phyloP scores from a whole-genome alignment of 768 basidiomycete genomes.

The Pleurotus salmoneostramineus region DNA sequence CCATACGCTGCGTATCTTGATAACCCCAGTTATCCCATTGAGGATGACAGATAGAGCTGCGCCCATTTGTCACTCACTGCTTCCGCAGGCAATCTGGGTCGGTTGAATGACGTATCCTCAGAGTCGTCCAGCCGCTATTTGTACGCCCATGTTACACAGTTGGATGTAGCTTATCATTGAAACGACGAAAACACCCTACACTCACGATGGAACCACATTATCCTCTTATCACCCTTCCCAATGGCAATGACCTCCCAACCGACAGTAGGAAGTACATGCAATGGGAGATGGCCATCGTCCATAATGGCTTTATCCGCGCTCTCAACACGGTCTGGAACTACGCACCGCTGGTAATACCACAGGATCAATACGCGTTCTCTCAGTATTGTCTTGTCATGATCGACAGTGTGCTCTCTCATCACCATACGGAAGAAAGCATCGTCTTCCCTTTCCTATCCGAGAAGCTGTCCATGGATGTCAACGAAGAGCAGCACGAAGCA shows the following conservation, averaged over 20 bases:
- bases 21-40: no score
- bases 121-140: no score
- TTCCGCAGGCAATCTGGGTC: no score
- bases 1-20: no score
- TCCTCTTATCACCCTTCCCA: neutral
- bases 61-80: no score
- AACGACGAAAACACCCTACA: neutral
- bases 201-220: neutral
- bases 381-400: conserved; percentile 17
- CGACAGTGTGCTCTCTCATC: conserved; percentile 16
- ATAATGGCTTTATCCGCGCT: conserved; percentile 5
- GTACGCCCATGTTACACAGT: no score
- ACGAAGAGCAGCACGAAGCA: conserved; percentile 21
- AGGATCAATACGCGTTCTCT: conserved; percentile 17
- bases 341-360: neutral
- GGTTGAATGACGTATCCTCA: no score
- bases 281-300: conserved; percentile 9
- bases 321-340: conserved; percentile 8
- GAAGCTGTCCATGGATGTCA: conserved; percentile 20
- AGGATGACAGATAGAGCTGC: no score
- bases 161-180: no score
- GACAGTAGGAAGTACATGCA: neutral
- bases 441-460: conserved; percentile 21
- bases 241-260: neutral
- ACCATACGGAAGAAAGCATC: conserved; percentile 20